Evolutionary conservation across 768 basidiomycete genomes (phyloP).

Genomic region (Harrya chromipes): DNA sequence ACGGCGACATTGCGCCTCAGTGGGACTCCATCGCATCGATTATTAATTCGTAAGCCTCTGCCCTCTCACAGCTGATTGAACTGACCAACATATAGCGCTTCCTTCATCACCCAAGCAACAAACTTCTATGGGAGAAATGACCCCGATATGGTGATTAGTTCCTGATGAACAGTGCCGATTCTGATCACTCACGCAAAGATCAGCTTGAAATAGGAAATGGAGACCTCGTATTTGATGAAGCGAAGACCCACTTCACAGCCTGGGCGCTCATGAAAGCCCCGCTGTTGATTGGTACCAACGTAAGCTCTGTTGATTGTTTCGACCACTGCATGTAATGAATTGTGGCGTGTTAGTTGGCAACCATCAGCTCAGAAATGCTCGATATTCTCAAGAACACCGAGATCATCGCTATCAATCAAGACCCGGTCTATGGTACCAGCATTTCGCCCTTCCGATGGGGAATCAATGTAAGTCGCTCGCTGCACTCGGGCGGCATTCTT

Average conservation of each 20-base stretch:
- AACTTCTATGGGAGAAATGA: conserved; percentile 67
- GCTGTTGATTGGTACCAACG: conserved; percentile 59
- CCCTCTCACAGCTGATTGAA: not conserved
- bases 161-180: not conserved
- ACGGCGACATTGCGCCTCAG: conserved; percentile 30
- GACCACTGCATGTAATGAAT: not conserved
- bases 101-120: conserved; percentile 58
- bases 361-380: conserved; percentile 47
- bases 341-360: conserved; percentile 40
- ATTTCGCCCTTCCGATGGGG: conserved; percentile 71
- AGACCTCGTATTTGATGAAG: conserved; percentile 56
- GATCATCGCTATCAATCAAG: conserved; percentile 66
- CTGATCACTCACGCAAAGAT: conserved; percentile 3
- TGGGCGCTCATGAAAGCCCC: conserved; percentile 71
- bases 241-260: conserved; percentile 66
- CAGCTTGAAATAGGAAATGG: conserved; percentile 66
- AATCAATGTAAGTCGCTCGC: conserved; percentile 44
- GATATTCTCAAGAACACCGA: conserved; percentile 58
- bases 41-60: conserved; percentile 45
- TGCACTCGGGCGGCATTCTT: not conserved
- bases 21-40: conserved; percentile 55
- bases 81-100: conserved; percentile 41
- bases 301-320: conserved; percentile 25
- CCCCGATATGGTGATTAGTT: conserved; percentile 52
- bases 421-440: conserved; percentile 56